Base-by-base conservation (phyloP, 2,329 filamentous ascomycete species). In the Aureobasidium namibiae region DNA sequence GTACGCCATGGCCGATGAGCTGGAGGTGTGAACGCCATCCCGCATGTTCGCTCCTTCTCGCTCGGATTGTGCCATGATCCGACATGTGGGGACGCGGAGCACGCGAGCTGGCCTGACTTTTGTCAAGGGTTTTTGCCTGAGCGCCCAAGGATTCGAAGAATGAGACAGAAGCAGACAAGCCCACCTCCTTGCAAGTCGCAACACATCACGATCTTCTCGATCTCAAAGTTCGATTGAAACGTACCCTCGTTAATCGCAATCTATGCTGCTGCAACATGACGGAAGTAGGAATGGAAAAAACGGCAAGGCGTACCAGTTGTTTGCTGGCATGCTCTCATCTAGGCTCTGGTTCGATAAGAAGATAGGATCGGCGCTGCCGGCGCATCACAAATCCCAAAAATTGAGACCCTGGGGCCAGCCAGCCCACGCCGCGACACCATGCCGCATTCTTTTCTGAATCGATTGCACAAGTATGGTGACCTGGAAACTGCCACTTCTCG, bases 101-200 rank as follows among this genome's bases (percentile, higher is more conserved):
- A 56, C 52, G 52, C 52, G 52, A 56, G 52, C 52, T 56, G 52
- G 38, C n/a, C 39, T 56, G 52, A 56, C 31, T n/a, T n/a, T 24
- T 45, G 39, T 5, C 39, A 45, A 41, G 50, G 52, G 24, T 56
- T 44, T 56, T 26, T 54, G 50, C 36, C 50, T 31, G n/a, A 14
- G 38, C 23, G 50, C 50, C 23, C 50, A 38, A 42, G 23, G n/a
- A 18, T 42, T 42, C 24, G 50, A 3, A 54, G 21, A 13, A 42
- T 24, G 16, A 33, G 31, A 42, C 14, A 54, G 42, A 42, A 38
- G 11, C 16, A 41, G 33, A 21, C 26, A 13, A 39, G 24, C 24
- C 42, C 50, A 39, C 48, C 48, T 29, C 18, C n/a, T n/a, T n/a
- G n/a, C n/a, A n/a, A n/a, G 13, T 39, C 1, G 33, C 34, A 39